Percentiles rank a stretch among this genome's conserved stretches.
These are phyloP conservation scores for Phytophthora ohioensis DNA, from an alignment of 352 stramenopile genomes.

Conservation along the genomic window DNA sequence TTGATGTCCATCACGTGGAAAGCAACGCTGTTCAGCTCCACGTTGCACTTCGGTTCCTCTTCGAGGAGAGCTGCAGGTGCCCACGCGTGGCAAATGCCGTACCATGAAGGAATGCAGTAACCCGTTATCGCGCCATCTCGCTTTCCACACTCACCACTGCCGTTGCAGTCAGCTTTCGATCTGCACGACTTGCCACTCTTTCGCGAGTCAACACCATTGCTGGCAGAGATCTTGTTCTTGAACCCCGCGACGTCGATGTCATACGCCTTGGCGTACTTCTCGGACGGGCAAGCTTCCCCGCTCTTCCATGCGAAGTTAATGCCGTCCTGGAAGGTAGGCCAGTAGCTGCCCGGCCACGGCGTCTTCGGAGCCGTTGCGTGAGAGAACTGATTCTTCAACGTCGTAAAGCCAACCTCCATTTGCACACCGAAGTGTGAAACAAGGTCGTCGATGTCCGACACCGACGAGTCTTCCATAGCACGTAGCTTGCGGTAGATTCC, in stretches of 20 bases:
- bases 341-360: constrained; percentile 68
- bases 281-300: constrained; percentile 32
- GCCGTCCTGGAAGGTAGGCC: constrained; percentile 58
- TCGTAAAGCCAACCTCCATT: constrained; percentile 39
- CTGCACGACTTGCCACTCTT: constrained; percentile 23
- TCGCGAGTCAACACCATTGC: constrained; percentile 37
- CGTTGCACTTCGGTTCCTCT: constrained; percentile 39
- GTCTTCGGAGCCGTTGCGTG: constrained; percentile 17
- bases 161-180: constrained; percentile 18
- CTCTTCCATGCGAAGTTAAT: constrained; percentile 58
- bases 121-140: constrained; percentile 16
- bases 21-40: constrained; percentile 38
- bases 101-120: constrained; percentile 44
- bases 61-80: constrained; percentile 41
- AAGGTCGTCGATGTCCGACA: constrained; percentile 40
- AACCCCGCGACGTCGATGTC: constrained; percentile 40
- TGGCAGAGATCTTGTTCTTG: constrained; percentile 42
- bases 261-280: constrained; percentile 54
- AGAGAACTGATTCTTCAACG: constrained; percentile 42
- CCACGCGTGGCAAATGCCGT: constrained; percentile 47
- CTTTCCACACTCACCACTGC: constrained; percentile 32
- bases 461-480: constrained; percentile 35
- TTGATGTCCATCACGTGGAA: constrained; percentile 48
- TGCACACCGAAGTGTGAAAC: constrained; percentile 40
- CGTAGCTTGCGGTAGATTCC: constrained; percentile 18